phyloP scores from a whole-genome alignment of 1,139 yeast genomes.

The Scheffersomyces titani region DNA sequence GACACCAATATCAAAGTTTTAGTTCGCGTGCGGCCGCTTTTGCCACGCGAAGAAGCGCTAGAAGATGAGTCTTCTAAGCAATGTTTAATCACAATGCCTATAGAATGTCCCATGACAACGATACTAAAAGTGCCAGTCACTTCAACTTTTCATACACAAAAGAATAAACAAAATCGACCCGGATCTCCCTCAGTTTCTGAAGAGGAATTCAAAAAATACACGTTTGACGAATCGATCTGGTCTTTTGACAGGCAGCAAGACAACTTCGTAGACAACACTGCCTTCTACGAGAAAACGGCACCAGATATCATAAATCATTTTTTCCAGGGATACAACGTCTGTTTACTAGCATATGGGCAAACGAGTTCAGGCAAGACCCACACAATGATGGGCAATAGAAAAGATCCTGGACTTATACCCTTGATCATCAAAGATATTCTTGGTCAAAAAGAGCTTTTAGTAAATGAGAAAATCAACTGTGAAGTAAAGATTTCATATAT shows the following conservation, averaged over 20 bases:
- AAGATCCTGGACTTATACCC: constrained; percentile 63
- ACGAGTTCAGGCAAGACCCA: constrained; percentile 74
- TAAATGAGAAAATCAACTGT: constrained; percentile 47
- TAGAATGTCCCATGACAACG: constrained; percentile 19
- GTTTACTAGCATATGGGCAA: constrained; percentile 78
- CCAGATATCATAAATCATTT: constrained; percentile 61
- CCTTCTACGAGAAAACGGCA: constrained; percentile 56
- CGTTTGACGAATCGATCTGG: constrained; percentile 63
- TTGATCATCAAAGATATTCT: constrained; percentile 57
- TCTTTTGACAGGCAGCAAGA: constrained; percentile 41
- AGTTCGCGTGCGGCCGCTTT: constrained; percentile 48
- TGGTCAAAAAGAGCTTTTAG: constrained; percentile 35
- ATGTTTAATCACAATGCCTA: constrained; percentile 35
- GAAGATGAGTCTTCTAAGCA: constrained; percentile 6
- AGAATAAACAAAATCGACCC: constrained; percentile 6
- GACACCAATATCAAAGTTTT: constrained; percentile 41
- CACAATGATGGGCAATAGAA: constrained; percentile 67
- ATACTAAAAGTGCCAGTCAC: constrained; percentile 21
- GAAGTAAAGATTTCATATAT: constrained; percentile 62
- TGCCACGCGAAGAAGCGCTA: constrained; percentile 31
- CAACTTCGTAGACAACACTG: constrained; percentile 47
- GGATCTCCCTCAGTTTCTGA: constrained; percentile 1
- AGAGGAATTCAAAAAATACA: constrained; percentile 33
- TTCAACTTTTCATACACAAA: constrained; percentile 13
- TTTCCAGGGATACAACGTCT: constrained; percentile 69